phyloP scores from a whole-genome alignment of 345 rosid species.

The Psidium guajava region DNA sequence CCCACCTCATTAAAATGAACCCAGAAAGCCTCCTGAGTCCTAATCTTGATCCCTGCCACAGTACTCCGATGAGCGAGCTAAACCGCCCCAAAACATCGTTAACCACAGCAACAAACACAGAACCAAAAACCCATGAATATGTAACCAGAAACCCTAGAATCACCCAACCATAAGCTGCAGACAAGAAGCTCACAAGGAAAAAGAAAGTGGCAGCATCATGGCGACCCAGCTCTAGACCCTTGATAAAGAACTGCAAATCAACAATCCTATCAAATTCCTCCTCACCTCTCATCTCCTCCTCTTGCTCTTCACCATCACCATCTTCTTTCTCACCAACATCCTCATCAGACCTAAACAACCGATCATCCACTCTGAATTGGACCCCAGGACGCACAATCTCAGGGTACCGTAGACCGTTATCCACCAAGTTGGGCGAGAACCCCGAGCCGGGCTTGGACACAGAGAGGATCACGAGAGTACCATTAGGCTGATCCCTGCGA shows the following conservation, averaged over 20 bases:
- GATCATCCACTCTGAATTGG: constrained; percentile 23
- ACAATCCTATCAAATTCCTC: constrained; percentile 29
- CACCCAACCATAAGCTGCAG: constrained; percentile 92
- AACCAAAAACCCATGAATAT: constrained; percentile 69
- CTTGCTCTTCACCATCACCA: constrained; percentile 1
- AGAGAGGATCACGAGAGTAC: constrained; percentile 42
- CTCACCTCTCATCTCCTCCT: constrained; percentile 11
- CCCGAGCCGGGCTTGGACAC: constrained; percentile 42
- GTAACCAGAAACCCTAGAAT: constrained; percentile 76
- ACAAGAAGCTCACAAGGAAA: constrained; percentile 59
- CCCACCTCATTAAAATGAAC: constrained; percentile 83
- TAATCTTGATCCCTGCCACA: constrained; percentile 69
- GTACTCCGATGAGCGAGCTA: constrained; percentile 35
- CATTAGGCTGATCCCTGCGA: constrained; percentile 29
- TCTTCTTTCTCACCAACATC: not conserved
- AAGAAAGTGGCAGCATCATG: constrained; percentile 64
- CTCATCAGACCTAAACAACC: not conserved
- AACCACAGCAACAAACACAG: constrained; percentile 57
- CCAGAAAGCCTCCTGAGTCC: constrained; percentile 78
- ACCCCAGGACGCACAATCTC: constrained; percentile 50
- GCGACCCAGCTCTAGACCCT: constrained; percentile 58
- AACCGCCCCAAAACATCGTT: constrained; percentile 58
- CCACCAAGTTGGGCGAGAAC: constrained; percentile 34
- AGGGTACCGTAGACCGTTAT: constrained; percentile 43
- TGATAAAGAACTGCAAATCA: constrained; percentile 54